A percentile compares a stretch with the other conserved stretches of the same genome.
These are phyloP conservation scores for Coccinonectria pachysandricola DNA, from an alignment of 2,329 filamentous ascomycete species.

Conservation along the genomic window DNA sequence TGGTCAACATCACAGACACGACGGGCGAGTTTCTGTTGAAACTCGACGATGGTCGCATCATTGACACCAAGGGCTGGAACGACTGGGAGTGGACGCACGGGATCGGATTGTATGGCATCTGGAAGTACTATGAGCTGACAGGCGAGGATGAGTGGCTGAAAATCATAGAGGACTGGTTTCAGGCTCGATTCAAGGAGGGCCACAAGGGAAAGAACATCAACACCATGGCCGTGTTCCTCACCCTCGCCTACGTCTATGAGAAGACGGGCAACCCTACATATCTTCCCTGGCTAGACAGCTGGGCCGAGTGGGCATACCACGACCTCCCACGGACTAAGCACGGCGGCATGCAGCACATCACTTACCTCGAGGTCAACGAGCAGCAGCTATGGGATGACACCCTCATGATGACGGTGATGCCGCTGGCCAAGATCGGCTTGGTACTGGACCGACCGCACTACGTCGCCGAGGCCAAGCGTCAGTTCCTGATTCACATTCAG, in stretches of 20 bases:
- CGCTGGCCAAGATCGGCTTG: conserved; percentile 68
- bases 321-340: conserved; percentile 62
- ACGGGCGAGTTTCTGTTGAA: conserved; percentile 64
- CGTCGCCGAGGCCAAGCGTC: conserved; percentile 65
- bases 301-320: conserved; percentile 77
- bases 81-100: conserved; percentile 80
- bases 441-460: conserved; percentile 61
- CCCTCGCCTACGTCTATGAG: conserved; percentile 69
- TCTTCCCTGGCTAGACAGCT: conserved; percentile 66
- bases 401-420: conserved; percentile 79
- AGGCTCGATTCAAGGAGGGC: conserved; percentile 54
- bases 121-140: conserved; percentile 70
- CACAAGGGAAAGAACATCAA: conserved; percentile 79
- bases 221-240: conserved; percentile 71
- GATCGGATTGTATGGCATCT: conserved; percentile 69
- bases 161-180: conserved; percentile 67
- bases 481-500: conserved; percentile 69
- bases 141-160: conserved; percentile 48
- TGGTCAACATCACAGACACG: conserved; percentile 67
- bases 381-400: conserved; percentile 80
- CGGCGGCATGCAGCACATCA: conserved; percentile 66
- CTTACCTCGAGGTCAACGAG: conserved; percentile 59
- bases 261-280: conserved; percentile 58
- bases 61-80: conserved; percentile 78
- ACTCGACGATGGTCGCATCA: conserved; percentile 61